Base-by-base conservation (phyloP, 73 alveolate genomes). In the Paramecium octaurelia region DNA sequence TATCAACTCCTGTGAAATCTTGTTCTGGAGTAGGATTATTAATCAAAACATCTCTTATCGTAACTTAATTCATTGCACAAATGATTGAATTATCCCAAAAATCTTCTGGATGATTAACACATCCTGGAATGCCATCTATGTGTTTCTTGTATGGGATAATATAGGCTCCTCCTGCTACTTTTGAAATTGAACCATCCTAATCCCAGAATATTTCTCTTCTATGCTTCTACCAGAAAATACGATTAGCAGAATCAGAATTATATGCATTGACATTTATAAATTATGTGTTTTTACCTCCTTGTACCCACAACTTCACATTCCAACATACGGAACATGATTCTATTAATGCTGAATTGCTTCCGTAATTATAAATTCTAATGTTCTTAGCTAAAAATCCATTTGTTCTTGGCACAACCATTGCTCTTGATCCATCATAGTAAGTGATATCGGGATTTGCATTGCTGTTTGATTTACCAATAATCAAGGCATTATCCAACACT, bases 291-390 rank as follows among this genome's bases (percentile, higher is more conserved):
- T 80, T 80, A 20, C 76, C 76, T 18, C 76, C 75, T 73, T 38
- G 16, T 29, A 43, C 34, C 46, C 36, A 23, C 2, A 73, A 73
- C 20, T 36, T 73, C 38, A 16, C 12, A 29, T 36, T 36, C 36
- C 36, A 35, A 34, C 59, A 36, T 29, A 40, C 60, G 11, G 59
- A 73, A 23, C 98, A 95, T 46, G 98, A 88, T 23, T 92, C 92
- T 38, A 93, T 34, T 14, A 86, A 43, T 11, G 86, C 84, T 44
- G 59, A 40, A 23, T 44, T 44, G 27, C 50, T 58, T 46, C 92
- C 89, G 69, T 92, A 94, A 44, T 93, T 92, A 80, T 80, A 46
- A 80, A 80, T 24, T 20, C 35, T 24, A 20, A 80, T 80, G 7
- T 80, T 80, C 10, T 80, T 44, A 80, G 91, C 91, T 2, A 35